Evolutionary conservation across 2,329 filamentous ascomycete genomes (phyloP).

Genomic region (Ophioceras dolichostomum): DNA sequence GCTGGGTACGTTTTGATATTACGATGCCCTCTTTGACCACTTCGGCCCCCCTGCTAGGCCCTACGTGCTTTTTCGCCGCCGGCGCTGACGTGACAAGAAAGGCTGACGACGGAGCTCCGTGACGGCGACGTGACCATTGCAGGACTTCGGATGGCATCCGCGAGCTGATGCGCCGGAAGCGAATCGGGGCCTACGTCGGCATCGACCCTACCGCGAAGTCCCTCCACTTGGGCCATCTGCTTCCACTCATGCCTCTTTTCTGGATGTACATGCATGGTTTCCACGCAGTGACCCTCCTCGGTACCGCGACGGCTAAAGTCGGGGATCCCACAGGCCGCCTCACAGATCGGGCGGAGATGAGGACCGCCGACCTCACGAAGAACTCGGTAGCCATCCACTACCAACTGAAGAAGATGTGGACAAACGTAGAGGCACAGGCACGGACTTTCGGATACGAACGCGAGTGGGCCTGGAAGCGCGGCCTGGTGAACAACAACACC

Average conservation of each 20-base stretch:
- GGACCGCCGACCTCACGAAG: conserved; percentile 38
- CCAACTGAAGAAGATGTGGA: conserved; percentile 62
- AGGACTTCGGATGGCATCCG: conserved; percentile 42
- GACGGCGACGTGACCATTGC: not conserved
- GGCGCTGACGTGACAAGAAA: too few relatives aligned
- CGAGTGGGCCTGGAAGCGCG: conserved; percentile 53
- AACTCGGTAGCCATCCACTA: conserved; percentile 58
- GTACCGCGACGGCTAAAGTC: conserved; percentile 64
- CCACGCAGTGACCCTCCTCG: conserved; percentile 53
- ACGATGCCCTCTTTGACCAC: conserved; percentile 10
- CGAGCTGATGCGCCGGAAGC: conserved; percentile 49
- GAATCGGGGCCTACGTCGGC: conserved; percentile 66
- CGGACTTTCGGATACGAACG: conserved; percentile 50
- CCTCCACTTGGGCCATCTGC: conserved; percentile 67
- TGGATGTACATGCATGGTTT: conserved; percentile 74
- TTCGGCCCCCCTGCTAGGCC: too few relatives aligned
- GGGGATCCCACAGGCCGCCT: conserved; percentile 68
- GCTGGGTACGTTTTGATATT: conserved; percentile 45
- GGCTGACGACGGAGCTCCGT: not conserved
- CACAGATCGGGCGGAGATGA: conserved; percentile 42
- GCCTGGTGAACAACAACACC: conserved; percentile 65
- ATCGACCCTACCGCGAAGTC: conserved; percentile 74
- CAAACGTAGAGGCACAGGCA: conserved; percentile 56
- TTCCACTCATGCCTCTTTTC: conserved; percentile 73
- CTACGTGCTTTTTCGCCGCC: too few relatives aligned